Evolutionary conservation across 2,329 filamentous ascomycete species (phyloP).

Genomic region (Penicillium polonicum): DNA sequence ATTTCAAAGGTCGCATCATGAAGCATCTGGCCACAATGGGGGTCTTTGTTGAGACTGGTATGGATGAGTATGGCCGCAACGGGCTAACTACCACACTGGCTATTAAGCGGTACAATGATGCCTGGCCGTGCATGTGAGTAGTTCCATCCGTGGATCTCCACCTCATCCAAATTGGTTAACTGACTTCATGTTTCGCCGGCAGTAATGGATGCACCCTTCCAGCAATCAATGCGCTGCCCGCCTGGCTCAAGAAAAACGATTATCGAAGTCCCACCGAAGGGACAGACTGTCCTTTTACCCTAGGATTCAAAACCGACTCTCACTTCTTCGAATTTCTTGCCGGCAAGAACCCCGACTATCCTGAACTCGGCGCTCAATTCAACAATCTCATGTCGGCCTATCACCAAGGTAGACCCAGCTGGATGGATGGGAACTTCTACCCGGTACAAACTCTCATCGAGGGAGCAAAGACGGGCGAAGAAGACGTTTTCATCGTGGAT

Average conservation of each 20-base stretch:
- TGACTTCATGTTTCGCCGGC: not conserved
- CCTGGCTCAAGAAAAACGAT: slow-evolving; percentile 12
- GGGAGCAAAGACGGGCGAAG: not conserved
- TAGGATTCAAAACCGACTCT: slow-evolving; percentile 6
- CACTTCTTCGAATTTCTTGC: slow-evolving; percentile 10
- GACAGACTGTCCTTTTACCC: slow-evolving; percentile 6
- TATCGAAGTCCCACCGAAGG: slow-evolving; percentile 10
- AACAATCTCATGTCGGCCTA: slow-evolving; percentile 16
- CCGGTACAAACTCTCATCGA: not conserved
- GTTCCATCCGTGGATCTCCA: too few relatives aligned
- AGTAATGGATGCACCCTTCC: slow-evolving; percentile 9
- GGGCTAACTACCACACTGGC: slow-evolving; percentile 13
- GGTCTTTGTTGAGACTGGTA: slow-evolving; percentile 17
- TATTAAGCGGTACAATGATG: slow-evolving; percentile 17
- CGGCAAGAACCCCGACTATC: slow-evolving; percentile 8
- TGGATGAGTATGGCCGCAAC: slow-evolving; percentile 16
- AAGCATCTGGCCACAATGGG: slow-evolving; percentile 21
- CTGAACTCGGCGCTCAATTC: slow-evolving; percentile 11
- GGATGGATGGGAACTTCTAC: slow-evolving; percentile 12
- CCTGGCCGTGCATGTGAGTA: slow-evolving; percentile 19
- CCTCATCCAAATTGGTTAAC: too few relatives aligned
- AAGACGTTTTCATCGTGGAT: slow-evolving; percentile 11
- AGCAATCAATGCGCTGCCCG: slow-evolving; percentile 2
- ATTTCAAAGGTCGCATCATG: slow-evolving; percentile 13
- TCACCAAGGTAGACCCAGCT: slow-evolving; percentile 11